Conservation (phyloP, 768 basidiomycete genomes). For the Sporobolomyces phaffii region DNA sequence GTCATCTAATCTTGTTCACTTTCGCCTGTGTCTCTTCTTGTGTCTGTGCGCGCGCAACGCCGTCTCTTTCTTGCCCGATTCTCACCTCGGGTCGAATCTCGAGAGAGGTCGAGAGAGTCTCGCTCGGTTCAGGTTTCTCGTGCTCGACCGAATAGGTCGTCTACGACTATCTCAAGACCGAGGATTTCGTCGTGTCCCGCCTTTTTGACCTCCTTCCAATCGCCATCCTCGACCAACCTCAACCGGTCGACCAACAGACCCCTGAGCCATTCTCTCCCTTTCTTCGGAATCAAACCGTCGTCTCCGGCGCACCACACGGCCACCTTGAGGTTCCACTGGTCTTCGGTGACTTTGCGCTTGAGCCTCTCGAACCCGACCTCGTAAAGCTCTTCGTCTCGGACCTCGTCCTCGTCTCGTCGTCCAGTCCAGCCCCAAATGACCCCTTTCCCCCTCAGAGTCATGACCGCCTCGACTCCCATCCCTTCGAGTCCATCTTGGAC, state of each 20-base stretch:
- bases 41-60: background rate
- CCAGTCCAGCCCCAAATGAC: slow-evolving; percentile 16
- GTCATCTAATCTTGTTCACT: slow-evolving; percentile 50
- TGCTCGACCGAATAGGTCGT: background rate
- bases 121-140: too few relatives aligned
- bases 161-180: slow-evolving; percentile 5
- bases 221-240: background rate
- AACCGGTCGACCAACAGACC: slow-evolving; percentile 14
- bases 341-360: background rate
- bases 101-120: background rate
- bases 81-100: background rate
- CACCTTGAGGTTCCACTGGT: background rate
- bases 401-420: background rate
- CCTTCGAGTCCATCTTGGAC: slow-evolving; percentile 4
- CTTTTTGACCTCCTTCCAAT: slow-evolving; percentile 1
- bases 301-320: slow-evolving; percentile 1
- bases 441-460: slow-evolving; percentile 18
- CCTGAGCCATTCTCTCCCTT: slow-evolving; percentile 11
- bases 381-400: background rate
- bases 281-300: slow-evolving; percentile 16
- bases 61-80: background rate
- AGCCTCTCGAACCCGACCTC: slow-evolving; percentile 12
- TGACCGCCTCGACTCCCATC: slow-evolving; percentile 26
- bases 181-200: slow-evolving; percentile 30
- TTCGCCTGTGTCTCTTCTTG: background rate